These are phyloP conservation scores for Discostella stelligeroides DNA, from an alignment of 108 stramenopile species.

Conservation along the genomic window DNA sequence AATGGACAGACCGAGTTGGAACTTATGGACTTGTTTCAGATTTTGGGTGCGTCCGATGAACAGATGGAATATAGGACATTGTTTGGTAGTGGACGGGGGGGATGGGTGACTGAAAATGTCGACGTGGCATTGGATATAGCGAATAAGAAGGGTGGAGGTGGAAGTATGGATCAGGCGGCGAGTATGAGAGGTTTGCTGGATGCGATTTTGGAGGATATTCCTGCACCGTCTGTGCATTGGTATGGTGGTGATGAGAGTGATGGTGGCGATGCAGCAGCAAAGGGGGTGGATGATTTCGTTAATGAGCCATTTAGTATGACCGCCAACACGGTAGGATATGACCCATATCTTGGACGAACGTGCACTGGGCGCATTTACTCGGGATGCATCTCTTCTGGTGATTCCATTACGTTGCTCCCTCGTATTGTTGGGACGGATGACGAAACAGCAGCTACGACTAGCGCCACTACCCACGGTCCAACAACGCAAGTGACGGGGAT, in stretches of 20 bases:
- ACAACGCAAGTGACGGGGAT: conserved; percentile 59
- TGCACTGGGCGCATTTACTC: conserved; percentile 83
- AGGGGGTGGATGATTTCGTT: conserved; percentile 43
- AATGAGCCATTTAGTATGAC: conserved; percentile 79
- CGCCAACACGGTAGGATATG: conserved; percentile 88
- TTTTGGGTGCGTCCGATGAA: conserved; percentile 80
- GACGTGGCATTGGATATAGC: conserved; percentile 67
- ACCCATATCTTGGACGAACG: conserved; percentile 81
- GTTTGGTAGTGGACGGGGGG: conserved; percentile 91
- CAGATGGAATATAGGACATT: conserved; percentile 94
- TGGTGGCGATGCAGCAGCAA: conserved; percentile 33
- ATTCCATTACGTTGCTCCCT: conserved; percentile 56
- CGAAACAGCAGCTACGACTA: conserved; percentile 1
- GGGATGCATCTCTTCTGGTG: conserved; percentile 56
- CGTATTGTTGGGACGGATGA: conserved; percentile 22
- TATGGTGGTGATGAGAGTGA: conserved; percentile 25
- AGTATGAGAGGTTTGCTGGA: conserved; percentile 88
- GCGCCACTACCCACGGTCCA: conserved; percentile 26
- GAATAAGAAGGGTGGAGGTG: conserved; percentile 19
- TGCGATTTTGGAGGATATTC: conserved; percentile 73
- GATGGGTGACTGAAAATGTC: conserved; percentile 87
- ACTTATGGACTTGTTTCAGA: conserved; percentile 89
- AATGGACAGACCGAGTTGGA: conserved; percentile 87
- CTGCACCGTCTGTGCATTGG: conserved; percentile 69
- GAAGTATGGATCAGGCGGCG: conserved; percentile 21